Percentiles rank a stretch among this genome's conserved stretches.
phyloP scores from a whole-genome alignment of 1,284 basidiomycete species.

The Ustilago trichophora region DNA sequence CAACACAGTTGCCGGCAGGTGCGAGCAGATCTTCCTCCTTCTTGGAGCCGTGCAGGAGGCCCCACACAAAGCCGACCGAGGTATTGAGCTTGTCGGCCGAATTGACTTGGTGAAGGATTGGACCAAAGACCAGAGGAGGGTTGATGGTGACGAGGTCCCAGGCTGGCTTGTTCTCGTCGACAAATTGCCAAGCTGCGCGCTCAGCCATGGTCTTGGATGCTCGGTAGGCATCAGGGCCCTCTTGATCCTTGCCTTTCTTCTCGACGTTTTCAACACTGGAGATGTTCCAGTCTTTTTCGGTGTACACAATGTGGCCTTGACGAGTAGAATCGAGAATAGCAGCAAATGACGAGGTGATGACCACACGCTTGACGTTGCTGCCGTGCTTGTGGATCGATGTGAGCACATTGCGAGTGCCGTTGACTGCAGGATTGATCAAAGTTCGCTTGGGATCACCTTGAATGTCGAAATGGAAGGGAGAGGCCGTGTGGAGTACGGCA shows the following conservation, averaged over 20 bases:
- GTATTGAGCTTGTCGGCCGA: conserved; percentile 71
- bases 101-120: conserved; percentile 71
- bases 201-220: conserved; percentile 77
- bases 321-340: conserved; percentile 68
- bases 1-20: conserved; percentile 70
- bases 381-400: conserved; percentile 72
- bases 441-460: conserved; percentile 62
- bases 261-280: conserved; percentile 69
- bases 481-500: conserved; percentile 73
- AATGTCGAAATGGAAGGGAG: conserved; percentile 69
- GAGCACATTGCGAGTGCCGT: conserved; percentile 74
- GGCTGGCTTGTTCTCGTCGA: conserved; percentile 37
- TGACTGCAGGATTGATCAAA: conserved; percentile 74
- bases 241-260: conserved; percentile 45
- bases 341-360: conserved; percentile 75
- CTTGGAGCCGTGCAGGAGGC: conserved; percentile 67
- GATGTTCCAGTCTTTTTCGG: conserved; percentile 76
- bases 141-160: conserved; percentile 56
- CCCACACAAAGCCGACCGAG: conserved; percentile 68
- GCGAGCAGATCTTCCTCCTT: conserved; percentile 57
- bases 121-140: conserved; percentile 65
- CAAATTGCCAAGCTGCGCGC: conserved; percentile 68
- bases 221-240: conserved; percentile 69
- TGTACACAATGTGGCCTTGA: conserved; percentile 40
- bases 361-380: conserved; percentile 71